Evolutionary conservation across 2,329 filamentous ascomycete species (phyloP).

Genomic region (Fusarium sp.): DNA sequence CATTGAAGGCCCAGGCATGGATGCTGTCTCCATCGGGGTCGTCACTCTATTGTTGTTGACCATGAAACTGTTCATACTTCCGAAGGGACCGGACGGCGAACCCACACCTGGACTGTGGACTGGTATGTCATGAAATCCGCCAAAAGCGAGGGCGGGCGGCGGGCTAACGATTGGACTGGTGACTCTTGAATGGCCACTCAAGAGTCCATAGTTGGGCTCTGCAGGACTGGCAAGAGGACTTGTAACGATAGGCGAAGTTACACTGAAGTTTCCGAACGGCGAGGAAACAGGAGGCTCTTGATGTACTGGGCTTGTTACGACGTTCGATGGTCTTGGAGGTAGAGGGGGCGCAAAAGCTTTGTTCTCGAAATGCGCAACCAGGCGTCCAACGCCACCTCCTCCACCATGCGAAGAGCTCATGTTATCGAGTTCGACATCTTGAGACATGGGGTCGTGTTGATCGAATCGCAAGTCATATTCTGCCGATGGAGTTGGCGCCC

Average conservation of each 20-base stretch:
- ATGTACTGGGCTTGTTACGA: constrained; percentile 42
- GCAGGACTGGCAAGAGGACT: constrained; percentile 48
- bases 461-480: constrained; percentile 46
- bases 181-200: constrained; percentile 44
- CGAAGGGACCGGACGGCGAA: constrained; percentile 46
- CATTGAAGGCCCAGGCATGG: constrained; percentile 42
- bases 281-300: constrained; percentile 43
- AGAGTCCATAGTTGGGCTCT: constrained; percentile 49
- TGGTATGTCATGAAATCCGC: constrained; percentile 47
- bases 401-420: constrained; percentile 40
- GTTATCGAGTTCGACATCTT: constrained; percentile 45
- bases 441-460: constrained; percentile 33
- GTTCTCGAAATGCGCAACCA: constrained; percentile 56
- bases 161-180: constrained; percentile 49
- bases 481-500: constrained; percentile 46
- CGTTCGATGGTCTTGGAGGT: constrained; percentile 49
- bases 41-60: constrained; percentile 42
- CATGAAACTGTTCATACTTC: constrained; percentile 50
- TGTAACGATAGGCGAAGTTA: constrained; percentile 44
- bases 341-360: constrained; percentile 51
- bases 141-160: constrained; percentile 46
- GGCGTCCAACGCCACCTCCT: constrained; percentile 49
- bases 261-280: constrained; percentile 47
- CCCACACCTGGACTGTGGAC: constrained; percentile 44
- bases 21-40: constrained; percentile 40